Evolutionary conservation across 139 green algal species (phyloP), one percentile per base, ranked within the genome.

Genomic region (Chlamydomonas sp.): DNA sequence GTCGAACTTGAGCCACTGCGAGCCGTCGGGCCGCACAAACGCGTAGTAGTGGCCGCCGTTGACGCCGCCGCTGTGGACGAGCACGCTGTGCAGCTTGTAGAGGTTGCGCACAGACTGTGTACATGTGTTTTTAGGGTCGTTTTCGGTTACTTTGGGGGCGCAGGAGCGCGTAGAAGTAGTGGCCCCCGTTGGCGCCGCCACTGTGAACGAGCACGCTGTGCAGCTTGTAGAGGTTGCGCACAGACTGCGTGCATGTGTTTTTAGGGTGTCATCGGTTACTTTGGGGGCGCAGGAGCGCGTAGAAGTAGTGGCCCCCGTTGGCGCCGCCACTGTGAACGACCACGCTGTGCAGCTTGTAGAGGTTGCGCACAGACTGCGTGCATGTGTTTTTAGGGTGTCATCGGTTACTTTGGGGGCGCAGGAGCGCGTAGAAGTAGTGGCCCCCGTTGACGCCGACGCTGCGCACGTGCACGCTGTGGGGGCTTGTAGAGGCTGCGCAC

Each of bases 381-480:
- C n/a, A n/a, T n/a, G n/a, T n/a, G n/a, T n/a, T n/a, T n/a, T n/a
- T n/a, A n/a, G n/a, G n/a, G n/a, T n/a, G n/a, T n/a, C n/a, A n/a
- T n/a, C n/a, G n/a, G n/a, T n/a, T n/a, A n/a, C n/a, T n/a, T n/a
- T n/a, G n/a, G n/a, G n/a, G n/a, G n/a, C n/a, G n/a, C n/a, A n/a
- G n/a, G n/a, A n/a, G n/a, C n/a, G n/a, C n/a, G n/a, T n/a, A 97
- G n/a, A 91, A 97, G 87, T 96, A 96, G 76, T 97, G 91, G 6
- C 90, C 90, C 35, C 90, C 90, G 59, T 96, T 83, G 24, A 92
- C 77, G 33, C 87, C 87, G 26, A 92, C 92, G 43, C 76, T 90
- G 83, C 97, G 92, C 62, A 97, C 92, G 39, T 97, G 80, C 54
- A 97, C 92, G 60, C 85, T 89, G 80, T 89, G 79, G 74, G n/a